phyloP scores from a whole-genome alignment of 495 filamentous ascomycete species.

The Daldinia loculata region DNA sequence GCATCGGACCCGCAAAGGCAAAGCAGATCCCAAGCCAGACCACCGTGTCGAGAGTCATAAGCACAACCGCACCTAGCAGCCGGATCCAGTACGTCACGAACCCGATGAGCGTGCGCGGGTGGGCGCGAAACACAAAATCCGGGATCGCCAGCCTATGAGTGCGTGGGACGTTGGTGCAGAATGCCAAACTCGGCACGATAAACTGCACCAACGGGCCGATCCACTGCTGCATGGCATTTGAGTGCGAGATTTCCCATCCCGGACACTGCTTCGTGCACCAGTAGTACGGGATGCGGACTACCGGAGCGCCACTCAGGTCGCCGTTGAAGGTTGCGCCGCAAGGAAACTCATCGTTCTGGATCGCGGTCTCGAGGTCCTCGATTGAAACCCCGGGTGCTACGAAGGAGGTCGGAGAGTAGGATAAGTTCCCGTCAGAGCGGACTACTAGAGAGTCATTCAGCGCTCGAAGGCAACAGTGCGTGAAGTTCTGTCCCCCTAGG shows the following conservation, averaged over 20 bases:
- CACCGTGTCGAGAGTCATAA: constrained; percentile 48
- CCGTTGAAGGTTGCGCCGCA: constrained; percentile 50
- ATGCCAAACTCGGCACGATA: constrained; percentile 45
- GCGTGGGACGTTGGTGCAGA: constrained; percentile 47
- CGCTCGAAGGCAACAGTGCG: constrained; percentile 44
- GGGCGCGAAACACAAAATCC: constrained; percentile 38
- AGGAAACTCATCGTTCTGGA: constrained; percentile 45
- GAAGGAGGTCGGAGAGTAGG: constrained; percentile 37
- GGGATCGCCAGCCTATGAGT: constrained; percentile 45
- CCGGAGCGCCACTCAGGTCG: constrained; percentile 42
- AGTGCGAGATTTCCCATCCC: constrained; percentile 40
- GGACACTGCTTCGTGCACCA: constrained; percentile 41
- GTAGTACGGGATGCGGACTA: constrained; percentile 37
- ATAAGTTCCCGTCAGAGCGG: constrained; percentile 29
- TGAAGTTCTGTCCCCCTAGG: constrained; percentile 43
- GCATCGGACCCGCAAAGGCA: constrained; percentile 52
- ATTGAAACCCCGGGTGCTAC: constrained; percentile 33
- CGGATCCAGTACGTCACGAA: constrained; percentile 41
- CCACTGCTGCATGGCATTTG: constrained; percentile 40
- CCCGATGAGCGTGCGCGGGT: constrained; percentile 32
- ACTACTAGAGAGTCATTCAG: constrained; percentile 38
- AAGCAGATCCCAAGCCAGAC: constrained; percentile 50
- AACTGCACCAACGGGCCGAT: constrained; percentile 46
- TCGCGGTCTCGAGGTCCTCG: constrained; percentile 12
- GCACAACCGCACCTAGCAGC: constrained; percentile 38